Conservation (phyloP, 345 rosid genomes). For the Citrus inodora region DNA sequence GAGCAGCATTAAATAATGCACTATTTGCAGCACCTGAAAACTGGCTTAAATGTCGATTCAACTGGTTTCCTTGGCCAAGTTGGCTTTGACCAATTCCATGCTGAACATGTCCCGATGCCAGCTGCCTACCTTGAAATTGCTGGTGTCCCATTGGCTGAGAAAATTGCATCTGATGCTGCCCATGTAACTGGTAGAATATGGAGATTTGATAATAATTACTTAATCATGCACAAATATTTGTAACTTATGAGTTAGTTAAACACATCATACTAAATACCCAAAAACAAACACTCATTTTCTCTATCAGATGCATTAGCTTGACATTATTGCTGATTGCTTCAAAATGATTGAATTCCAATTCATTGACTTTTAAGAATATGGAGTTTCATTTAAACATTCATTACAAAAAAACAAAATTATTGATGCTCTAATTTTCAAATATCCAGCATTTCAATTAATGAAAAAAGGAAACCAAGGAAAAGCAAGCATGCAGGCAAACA, state of each 20-base stretch:
- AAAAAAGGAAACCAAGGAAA: not conserved
- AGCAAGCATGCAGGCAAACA: not conserved
- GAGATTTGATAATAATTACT: not conserved
- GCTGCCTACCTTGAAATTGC: slow-evolving; percentile 85
- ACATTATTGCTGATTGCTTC: not conserved
- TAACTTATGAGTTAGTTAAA: not conserved
- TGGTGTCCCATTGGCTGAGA: slow-evolving; percentile 85
- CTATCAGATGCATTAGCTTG: not conserved
- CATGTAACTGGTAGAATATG: slow-evolving; percentile 42
- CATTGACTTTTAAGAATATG: not conserved
- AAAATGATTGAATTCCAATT: not conserved
- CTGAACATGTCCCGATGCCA: slow-evolving; percentile 70
- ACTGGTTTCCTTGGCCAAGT: slow-evolving; percentile 68
- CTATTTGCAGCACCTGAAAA: slow-evolving; percentile 71
- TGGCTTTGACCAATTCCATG: slow-evolving; percentile 85
- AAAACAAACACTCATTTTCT: not conserved
- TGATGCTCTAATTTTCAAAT: not conserved
- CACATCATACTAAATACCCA: not conserved
- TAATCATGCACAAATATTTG: not conserved
- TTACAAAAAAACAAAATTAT: not conserved
- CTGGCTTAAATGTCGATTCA: slow-evolving; percentile 80
- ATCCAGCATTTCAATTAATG: not conserved
- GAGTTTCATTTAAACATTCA: not conserved
- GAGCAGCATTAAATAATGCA: slow-evolving; percentile 85
- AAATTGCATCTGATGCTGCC: slow-evolving; percentile 89